A percentile compares a stretch with the other conserved stretches of the same genome.
Evolutionary conservation across 148 eudicot genomes (phyloP).

Genomic region (Camellia sinensis): DNA sequence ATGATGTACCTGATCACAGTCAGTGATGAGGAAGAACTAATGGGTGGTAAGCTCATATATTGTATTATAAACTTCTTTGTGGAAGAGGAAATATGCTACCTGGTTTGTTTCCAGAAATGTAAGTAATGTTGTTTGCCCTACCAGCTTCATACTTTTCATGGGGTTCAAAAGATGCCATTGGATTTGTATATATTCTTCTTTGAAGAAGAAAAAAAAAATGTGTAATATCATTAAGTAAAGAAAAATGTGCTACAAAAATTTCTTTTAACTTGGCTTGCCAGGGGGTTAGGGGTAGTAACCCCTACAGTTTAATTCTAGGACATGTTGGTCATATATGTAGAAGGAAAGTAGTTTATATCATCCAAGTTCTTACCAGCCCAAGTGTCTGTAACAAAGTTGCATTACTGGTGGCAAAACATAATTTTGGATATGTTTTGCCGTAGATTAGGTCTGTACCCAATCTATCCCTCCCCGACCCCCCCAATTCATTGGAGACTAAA

Average conservation of each 20-base stretch:
- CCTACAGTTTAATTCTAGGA: neutral
- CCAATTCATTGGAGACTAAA: no score
- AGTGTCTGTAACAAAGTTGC: neutral
- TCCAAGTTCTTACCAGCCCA: neutral
- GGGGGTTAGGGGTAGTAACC: neutral
- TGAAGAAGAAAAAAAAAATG: neutral
- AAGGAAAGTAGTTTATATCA: neutral
- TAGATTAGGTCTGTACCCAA: no score
- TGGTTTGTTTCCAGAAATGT: neutral
- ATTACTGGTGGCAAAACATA: neutral
- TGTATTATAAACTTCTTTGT: neutral
- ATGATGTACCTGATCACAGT: constrained; percentile 72
- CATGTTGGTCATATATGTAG: neutral
- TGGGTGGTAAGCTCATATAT: constrained; percentile 62
- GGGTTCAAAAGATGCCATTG: neutral
- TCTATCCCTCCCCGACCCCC: no score
- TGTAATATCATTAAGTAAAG: neutral
- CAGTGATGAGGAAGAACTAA: constrained; percentile 83
- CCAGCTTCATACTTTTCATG: neutral
- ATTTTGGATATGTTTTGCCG: neutral
- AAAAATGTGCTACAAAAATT: neutral
- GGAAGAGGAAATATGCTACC: neutral
- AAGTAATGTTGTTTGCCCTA: neutral
- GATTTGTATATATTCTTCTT: neutral
- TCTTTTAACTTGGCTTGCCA: no score